Evolutionary conservation across 2,329 filamentous ascomycete species (phyloP).

Genomic region (Scytalidium sp.): DNA sequence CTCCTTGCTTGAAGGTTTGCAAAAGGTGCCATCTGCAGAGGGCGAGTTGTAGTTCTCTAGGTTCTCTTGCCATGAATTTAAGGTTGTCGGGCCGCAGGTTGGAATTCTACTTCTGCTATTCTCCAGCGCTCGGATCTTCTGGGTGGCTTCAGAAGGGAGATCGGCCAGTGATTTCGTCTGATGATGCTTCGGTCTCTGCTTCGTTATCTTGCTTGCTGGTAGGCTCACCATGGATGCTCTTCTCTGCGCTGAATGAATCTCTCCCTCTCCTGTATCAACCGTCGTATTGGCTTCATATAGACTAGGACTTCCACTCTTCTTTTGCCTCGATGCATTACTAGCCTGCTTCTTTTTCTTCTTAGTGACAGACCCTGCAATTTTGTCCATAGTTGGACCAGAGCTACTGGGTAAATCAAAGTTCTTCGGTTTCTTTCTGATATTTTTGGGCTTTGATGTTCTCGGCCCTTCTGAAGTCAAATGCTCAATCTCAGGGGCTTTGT

Average conservation of each 20-base stretch:
- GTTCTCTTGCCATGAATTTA: background rate
- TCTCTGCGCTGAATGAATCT: background rate
- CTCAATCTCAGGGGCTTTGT: too few relatives aligned
- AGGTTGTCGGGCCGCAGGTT: background rate
- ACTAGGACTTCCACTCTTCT: background rate
- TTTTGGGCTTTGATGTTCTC: too few relatives aligned
- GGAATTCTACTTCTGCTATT: background rate
- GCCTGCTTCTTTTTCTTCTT: too few relatives aligned
- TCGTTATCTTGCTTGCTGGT: background rate
- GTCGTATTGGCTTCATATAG: background rate
- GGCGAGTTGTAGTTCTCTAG: too few relatives aligned
- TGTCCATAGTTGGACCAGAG: too few relatives aligned
- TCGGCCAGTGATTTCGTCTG: background rate
- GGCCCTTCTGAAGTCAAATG: too few relatives aligned
- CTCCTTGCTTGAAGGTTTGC: too few relatives aligned
- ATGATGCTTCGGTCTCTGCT: background rate
- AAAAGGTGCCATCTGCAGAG: too few relatives aligned
- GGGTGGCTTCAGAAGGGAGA: background rate
- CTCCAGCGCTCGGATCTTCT: background rate
- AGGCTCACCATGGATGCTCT: background rate
- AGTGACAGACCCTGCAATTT: too few relatives aligned
- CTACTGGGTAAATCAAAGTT: too few relatives aligned
- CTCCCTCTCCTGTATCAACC: background rate
- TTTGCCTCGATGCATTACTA: too few relatives aligned
- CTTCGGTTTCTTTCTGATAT: too few relatives aligned